Conservation (phyloP, 176 grass and related monocot species). For the Eremochloa ophiuroides region DNA sequence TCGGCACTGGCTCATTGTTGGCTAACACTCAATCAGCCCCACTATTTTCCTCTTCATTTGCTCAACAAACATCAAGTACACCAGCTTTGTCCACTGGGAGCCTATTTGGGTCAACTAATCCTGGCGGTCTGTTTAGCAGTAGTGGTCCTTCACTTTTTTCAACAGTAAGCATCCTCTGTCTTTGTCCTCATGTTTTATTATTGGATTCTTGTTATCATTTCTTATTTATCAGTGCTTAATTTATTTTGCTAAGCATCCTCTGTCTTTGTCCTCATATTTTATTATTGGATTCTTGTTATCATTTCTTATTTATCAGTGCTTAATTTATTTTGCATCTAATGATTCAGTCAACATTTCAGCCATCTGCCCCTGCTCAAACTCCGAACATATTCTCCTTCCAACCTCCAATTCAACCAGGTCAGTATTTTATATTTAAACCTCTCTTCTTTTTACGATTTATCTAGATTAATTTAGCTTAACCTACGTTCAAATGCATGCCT, state of each 20-base stretch:
- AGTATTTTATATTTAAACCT: slow-evolving; percentile 2
- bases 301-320: slow-evolving; percentile 9
- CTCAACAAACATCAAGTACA: slow-evolving; percentile 29
- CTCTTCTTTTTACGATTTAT: neutral
- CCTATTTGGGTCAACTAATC: slow-evolving; percentile 42
- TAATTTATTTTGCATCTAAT: neutral
- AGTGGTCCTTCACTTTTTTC: slow-evolving; percentile 50
- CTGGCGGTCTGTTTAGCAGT: slow-evolving; percentile 48
- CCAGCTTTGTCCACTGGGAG: slow-evolving; percentile 52
- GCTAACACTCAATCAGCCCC: slow-evolving; percentile 63
- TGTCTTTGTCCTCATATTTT: slow-evolving; percentile 20
- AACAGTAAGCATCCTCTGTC: slow-evolving; percentile 31
- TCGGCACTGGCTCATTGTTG: slow-evolving; percentile 36
- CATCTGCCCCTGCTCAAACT: slow-evolving; percentile 42
- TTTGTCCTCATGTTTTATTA: slow-evolving; percentile 19
- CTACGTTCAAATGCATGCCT: slow-evolving; percentile 11
- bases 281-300: slow-evolving; percentile 3
- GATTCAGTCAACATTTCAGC: slow-evolving; percentile 41
- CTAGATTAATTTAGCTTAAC: neutral
- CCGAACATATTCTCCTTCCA: slow-evolving; percentile 61
- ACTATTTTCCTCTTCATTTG: slow-evolving; percentile 50
- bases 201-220: slow-evolving; percentile 7
- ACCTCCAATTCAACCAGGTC: slow-evolving; percentile 58
- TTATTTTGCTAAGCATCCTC: slow-evolving; percentile 18
- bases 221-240: slow-evolving; percentile 12